phyloP scores from a whole-genome alignment of 768 basidiomycete genomes.

The Russula compacta region DNA sequence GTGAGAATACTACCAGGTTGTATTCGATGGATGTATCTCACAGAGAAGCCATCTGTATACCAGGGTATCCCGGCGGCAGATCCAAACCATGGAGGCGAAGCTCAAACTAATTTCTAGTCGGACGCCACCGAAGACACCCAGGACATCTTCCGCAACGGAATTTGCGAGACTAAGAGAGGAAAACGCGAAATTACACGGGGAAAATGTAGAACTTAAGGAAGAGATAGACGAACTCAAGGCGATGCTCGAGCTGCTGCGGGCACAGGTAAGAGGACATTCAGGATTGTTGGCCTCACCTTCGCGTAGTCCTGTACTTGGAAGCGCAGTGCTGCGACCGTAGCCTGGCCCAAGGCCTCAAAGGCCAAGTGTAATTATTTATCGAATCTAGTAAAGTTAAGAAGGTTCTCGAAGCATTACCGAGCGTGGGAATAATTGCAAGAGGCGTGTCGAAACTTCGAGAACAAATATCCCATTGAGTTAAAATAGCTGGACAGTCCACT shows the following conservation, averaged over 20 bases:
- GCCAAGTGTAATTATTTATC: background rate
- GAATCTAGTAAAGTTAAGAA: constrained; percentile 23
- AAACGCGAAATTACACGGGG: constrained; percentile 47
- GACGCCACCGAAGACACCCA: background rate
- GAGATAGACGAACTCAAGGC: constrained; percentile 59
- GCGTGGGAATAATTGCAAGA: constrained; percentile 21
- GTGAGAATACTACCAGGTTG: constrained; percentile 31
- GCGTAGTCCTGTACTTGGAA: constrained; percentile 28
- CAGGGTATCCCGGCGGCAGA: constrained; percentile 50
- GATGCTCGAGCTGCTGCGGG: constrained; percentile 60
- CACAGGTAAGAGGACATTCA: constrained; percentile 40
- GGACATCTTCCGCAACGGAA: constrained; percentile 8
- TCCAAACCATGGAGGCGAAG: constrained; percentile 53
- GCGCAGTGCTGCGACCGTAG: constrained; percentile 6
- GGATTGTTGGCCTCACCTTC: constrained; percentile 41
- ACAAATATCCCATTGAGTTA: constrained; percentile 26
- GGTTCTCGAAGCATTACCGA: constrained; percentile 18
- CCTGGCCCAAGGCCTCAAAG: too few species aligned
- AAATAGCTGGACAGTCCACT: constrained; percentile 27
- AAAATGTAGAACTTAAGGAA: constrained; percentile 47
- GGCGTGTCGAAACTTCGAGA: constrained; percentile 38
- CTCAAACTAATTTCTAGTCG: constrained; percentile 34
- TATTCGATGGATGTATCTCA: background rate
- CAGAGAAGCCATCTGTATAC: background rate
- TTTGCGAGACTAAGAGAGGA: constrained; percentile 37